A percentile compares a stretch with the other conserved stretches of the same genome.
These are phyloP conservation scores for Colletotrichum tofieldiae DNA, from an alignment of 2,329 filamentous ascomycete species.

Conservation along the genomic window DNA sequence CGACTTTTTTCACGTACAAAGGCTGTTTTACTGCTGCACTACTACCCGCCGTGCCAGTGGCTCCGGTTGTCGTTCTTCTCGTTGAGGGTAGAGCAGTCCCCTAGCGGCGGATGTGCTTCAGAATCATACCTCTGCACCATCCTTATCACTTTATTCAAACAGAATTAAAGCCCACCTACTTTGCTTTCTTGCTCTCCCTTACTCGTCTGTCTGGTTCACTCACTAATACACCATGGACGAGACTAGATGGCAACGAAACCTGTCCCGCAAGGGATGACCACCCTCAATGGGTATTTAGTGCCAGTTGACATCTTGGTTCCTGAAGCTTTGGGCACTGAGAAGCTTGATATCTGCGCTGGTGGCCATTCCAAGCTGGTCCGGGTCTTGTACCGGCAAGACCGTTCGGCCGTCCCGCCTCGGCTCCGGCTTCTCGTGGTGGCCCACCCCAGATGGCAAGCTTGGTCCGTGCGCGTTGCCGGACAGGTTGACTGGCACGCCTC, in stretches of 20 bases:
- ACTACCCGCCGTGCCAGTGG: no score
- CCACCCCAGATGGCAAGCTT: constrained; percentile 2
- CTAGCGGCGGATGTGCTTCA: no score
- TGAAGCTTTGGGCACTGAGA: neutral
- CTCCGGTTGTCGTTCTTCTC: no score
- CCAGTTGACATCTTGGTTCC: neutral
- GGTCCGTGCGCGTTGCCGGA: constrained; percentile 28
- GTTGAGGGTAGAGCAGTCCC: no score
- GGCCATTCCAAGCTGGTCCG: neutral
- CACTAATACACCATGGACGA: constrained; percentile 1
- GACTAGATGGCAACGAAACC: neutral
- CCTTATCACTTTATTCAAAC: neutral
- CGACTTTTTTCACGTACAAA: neutral
- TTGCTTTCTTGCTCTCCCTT: neutral
- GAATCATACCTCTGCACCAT: no score
- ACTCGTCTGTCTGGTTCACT: neutral
- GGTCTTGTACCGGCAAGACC: constrained; percentile 14
- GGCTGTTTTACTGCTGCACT: neutral
- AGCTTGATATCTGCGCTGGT: neutral
- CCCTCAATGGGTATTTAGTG: neutral
- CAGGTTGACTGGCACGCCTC: constrained; percentile 15
- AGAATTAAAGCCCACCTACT: neutral
- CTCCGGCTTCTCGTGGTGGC: constrained; percentile 24
- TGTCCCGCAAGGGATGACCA: neutral
- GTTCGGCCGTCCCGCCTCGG: constrained; percentile 8